Evolutionary conservation across 2,329 filamentous ascomycete species (phyloP).

Genomic region (Claviceps capensis): DNA sequence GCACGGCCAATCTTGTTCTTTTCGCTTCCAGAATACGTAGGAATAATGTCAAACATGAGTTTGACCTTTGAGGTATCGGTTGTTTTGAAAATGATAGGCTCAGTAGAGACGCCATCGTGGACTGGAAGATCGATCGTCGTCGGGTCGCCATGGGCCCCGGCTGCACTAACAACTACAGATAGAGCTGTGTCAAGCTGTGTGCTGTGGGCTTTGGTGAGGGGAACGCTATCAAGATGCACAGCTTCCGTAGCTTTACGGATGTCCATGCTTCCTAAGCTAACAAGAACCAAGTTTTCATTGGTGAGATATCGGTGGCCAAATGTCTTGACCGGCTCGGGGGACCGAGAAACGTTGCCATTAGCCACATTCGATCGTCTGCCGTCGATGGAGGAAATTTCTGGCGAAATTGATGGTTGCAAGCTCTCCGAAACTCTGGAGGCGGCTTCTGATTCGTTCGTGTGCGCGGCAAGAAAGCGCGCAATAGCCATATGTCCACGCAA

Average conservation of each 20-base stretch:
- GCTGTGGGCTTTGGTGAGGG: constrained; percentile 73
- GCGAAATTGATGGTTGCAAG: constrained; percentile 12
- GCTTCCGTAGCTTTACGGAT: constrained; percentile 68
- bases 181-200: constrained; percentile 91
- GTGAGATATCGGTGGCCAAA: constrained; percentile 94
- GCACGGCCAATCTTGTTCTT: constrained; percentile 82
- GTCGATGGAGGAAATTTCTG: constrained; percentile 46
- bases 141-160: constrained; percentile 72
- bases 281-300: constrained; percentile 76
- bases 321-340: constrained; percentile 72
- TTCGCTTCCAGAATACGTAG: constrained; percentile 82
- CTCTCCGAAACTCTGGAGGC: constrained; percentile 11
- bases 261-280: constrained; percentile 92
- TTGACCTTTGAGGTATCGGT: constrained; percentile 69
- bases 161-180: constrained; percentile 79
- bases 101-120: constrained; percentile 85
- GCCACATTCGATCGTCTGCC: constrained; percentile 41
- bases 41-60: constrained; percentile 85
- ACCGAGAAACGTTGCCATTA: constrained; percentile 29
- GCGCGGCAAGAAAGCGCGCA: constrained; percentile 50
- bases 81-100: constrained; percentile 82
- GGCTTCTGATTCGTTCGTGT: constrained; percentile 23
- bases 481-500: constrained; percentile 79
- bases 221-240: constrained; percentile 78
- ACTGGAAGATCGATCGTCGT: constrained; percentile 86